Evolutionary conservation across 2,329 filamentous ascomycete species (phyloP), one percentile per base, ranked within the genome.

Genomic region (Lojkania enalia): DNA sequence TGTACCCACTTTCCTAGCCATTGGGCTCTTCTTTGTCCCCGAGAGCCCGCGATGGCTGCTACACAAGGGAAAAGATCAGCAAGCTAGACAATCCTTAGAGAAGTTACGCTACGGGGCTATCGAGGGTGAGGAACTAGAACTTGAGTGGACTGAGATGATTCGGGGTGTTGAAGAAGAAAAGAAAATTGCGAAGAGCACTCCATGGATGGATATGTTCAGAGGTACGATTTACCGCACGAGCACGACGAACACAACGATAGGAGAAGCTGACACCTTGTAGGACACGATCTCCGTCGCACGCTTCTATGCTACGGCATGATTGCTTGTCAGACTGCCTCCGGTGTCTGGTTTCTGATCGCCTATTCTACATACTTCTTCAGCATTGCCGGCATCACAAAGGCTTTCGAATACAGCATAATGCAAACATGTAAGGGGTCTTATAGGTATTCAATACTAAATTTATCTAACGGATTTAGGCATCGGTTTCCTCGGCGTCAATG

Each of bases 401-500:
- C 76, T 1, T 80, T 80, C 59, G 68, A 73, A 35, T 79, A 72
- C 55, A 71, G 71, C 5, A 72, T 80, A 37, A 74, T 80, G 70
- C 76, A 74, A 47, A 74, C 72, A 3, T 78, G 74, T n/a, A n/a
- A n/a, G n/a, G n/a, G n/a, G n/a, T n/a, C n/a, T n/a, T n/a, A n/a
- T n/a, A n/a, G n/a, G n/a, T n/a, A n/a, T n/a, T n/a, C n/a, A n/a
- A n/a, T n/a, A n/a, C n/a, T n/a, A n/a, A n/a, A n/a, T n/a, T n/a
- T n/a, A n/a, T n/a, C n/a, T n/a, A n/a, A n/a, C n/a, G n/a, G n/a
- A n/a, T n/a, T n/a, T n/a, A n/a, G n/a, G n/a, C 41, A 55, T 79
- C 15, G 76, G 75, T 2, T 73, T 79, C 33, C 35, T 78, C 5
- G 76, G 75, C 0, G 74, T 77, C 27, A 76, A 78, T 38, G 42